phyloP scores from a whole-genome alignment of 1,284 basidiomycete genomes.

The Leucoagaricus sp. region DNA sequence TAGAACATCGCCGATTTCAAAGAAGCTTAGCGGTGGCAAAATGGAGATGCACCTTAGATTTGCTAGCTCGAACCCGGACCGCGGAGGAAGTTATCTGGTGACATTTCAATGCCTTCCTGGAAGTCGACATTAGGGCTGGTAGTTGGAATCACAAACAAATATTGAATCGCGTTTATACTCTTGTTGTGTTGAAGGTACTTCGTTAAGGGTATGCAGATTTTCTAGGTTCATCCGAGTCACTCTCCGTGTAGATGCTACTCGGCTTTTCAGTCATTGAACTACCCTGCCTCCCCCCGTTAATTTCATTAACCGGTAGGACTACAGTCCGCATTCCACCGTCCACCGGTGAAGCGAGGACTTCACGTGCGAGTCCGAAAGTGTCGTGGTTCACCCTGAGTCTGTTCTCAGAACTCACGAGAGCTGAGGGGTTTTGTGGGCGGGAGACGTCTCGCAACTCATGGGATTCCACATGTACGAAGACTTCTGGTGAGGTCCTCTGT shows the following conservation, averaged over 20 bases:
- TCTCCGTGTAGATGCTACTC: neutral
- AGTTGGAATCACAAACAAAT: no score
- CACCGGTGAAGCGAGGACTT: neutral
- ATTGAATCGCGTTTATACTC: neutral
- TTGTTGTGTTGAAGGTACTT: no score
- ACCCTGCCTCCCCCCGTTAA: neutral
- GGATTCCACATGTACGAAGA: slow-evolving; percentile 18
- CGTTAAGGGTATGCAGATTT: neutral
- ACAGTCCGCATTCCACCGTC: neutral
- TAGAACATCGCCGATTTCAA: no score
- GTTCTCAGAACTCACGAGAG: neutral
- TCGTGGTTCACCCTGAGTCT: neutral
- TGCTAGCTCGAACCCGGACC: no score
- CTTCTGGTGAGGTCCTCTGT: slow-evolving; percentile 10
- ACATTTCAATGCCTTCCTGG: no score
- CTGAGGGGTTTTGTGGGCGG: neutral
- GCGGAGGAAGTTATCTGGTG: no score
- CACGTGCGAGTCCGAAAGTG: neutral
- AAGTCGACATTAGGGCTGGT: no score
- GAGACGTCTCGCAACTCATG: slow-evolving; percentile 11
- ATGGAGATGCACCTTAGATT: no score
- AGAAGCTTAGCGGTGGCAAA: no score
- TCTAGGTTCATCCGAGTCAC: neutral
- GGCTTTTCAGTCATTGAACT: neutral
- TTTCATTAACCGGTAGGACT: neutral